These are phyloP conservation scores for Xylaria sp. DNA, from an alignment of 2,329 filamentous ascomycete genomes.

Conservation along the genomic window DNA sequence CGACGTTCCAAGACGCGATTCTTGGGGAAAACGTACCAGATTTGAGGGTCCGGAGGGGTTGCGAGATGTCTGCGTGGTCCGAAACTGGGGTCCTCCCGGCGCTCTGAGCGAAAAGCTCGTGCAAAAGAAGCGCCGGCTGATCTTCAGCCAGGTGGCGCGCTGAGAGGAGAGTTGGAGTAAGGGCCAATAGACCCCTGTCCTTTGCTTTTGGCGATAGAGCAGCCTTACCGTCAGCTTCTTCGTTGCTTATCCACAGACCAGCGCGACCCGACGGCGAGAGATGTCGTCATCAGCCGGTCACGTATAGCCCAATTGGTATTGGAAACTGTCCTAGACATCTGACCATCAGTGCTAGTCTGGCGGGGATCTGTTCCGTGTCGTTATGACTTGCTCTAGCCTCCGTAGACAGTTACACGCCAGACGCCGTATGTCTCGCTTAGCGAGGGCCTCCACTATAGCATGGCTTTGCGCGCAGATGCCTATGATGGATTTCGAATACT, in stretches of 20 bases:
- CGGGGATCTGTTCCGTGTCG: neutral
- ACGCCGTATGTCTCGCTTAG: conserved; percentile 3
- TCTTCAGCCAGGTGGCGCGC: conserved; percentile 4
- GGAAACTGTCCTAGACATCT: neutral
- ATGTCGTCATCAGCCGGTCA: neutral
- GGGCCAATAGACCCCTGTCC: neutral
- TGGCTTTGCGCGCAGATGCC: conserved; percentile 9
- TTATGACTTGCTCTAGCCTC: neutral
- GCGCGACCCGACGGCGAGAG: neutral
- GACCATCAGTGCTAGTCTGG: neutral
- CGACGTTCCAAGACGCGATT: conserved; percentile 1
- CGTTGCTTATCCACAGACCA: neutral
- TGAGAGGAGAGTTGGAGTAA: conserved; percentile 6
- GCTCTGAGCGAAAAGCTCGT: too few relatives aligned
- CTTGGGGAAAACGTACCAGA: conserved; percentile 7
- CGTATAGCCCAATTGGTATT: neutral
- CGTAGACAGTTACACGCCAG: neutral
- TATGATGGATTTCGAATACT: neutral
- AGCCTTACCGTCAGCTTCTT: conserved; percentile 16
- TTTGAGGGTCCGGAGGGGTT: neutral
- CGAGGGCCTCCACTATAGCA: conserved; percentile 13
- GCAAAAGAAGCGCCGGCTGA: neutral
- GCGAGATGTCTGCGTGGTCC: neutral
- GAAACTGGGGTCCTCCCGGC: neutral
- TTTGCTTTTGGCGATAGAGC: conserved; percentile 18